A percentile compares a stretch with the other conserved stretches of the same genome.
Conservation (phyloP, 345 rosid species). For the Bretschneidera sinensis region DNA sequence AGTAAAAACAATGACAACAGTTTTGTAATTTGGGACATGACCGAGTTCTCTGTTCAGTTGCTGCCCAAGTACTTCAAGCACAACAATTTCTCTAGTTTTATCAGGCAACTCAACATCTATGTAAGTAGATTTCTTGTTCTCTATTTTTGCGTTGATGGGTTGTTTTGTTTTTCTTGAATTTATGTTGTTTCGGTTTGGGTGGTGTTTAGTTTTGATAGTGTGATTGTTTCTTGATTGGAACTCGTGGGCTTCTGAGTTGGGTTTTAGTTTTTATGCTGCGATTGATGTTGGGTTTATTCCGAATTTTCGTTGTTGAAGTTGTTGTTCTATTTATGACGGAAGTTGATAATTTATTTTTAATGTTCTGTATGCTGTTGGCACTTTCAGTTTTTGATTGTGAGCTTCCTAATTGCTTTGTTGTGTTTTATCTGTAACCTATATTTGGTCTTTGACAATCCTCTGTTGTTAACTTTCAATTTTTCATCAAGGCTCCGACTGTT, state of each 20-base stretch:
- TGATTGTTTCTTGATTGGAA: background rate
- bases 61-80: slow-evolving; percentile 80
- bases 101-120: slow-evolving; percentile 88
- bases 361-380: too few relatives aligned
- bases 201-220: slow-evolving; percentile 4
- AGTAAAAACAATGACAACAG: slow-evolving; percentile 38
- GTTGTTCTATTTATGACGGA: background rate
- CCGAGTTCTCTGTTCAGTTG: slow-evolving; percentile 57
- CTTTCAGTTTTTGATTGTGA: too few relatives aligned
- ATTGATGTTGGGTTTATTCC: background rate
- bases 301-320: background rate
- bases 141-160: background rate
- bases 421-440: background rate
- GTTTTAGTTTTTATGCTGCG: background rate
- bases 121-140: slow-evolving; percentile 35
- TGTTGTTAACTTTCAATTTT: too few relatives aligned
- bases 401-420: background rate
- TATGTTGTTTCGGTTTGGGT: background rate
- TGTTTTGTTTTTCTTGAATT: background rate
- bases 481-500: too few relatives aligned
- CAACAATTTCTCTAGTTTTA: slow-evolving; percentile 72
- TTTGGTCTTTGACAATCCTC: background rate
- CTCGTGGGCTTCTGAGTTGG: background rate
- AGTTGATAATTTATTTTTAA: background rate
- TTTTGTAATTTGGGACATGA: slow-evolving; percentile 59